Evolutionary conservation across 768 basidiomycete species (phyloP), one percentile per base, ranked within the genome.

Genomic region (Mycena leptocephala): DNA sequence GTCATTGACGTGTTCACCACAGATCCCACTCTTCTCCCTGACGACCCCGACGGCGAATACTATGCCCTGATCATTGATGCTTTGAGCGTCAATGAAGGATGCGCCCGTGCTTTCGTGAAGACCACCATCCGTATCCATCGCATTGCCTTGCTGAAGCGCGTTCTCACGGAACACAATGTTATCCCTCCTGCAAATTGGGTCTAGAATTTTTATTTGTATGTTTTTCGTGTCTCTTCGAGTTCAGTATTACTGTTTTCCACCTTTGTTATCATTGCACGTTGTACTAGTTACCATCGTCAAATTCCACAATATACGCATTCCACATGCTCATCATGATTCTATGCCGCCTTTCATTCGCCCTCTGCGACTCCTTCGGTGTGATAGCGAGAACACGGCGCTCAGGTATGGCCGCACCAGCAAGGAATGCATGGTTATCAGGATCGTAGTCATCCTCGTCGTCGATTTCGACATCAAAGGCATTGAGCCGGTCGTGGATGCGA

Each of bases 1-100:
- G 20, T 74, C 43, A 37, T 67, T 22, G 30, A 68, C 22, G 30
- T 28, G 16, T 59, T 74, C 56, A 48, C 16, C 53, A 32, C 3
- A 2, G 56, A 74, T 9, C 39, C 64, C 13, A 65, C 62, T 10
- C 72, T 74, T 18, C 65, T 74, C 22, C 72, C 65, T 3, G n/a
- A 33, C 30, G 41, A 67, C 33, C 62, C 65, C 3, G 51, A 48
- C 13, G 72, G 68, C 18, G 37, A 61, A 26, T 68, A 58, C 56
- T 68, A 67, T 37, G 66, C 56, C 9, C 64, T 62, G 11, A 28
- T 67, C 9, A 33, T 68, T 39, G 56, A 58, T 10, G 22, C 53
- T 3, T 24, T 74, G 30, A 51, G 65, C 35, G 24, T 30, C 24
- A 46, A 67, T 26, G 62, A 53, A 13, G 13, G n/a, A n/a, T n/a